phyloP scores from a whole-genome alignment of 805 yeast genomes.

The Candida boleticola region DNA sequence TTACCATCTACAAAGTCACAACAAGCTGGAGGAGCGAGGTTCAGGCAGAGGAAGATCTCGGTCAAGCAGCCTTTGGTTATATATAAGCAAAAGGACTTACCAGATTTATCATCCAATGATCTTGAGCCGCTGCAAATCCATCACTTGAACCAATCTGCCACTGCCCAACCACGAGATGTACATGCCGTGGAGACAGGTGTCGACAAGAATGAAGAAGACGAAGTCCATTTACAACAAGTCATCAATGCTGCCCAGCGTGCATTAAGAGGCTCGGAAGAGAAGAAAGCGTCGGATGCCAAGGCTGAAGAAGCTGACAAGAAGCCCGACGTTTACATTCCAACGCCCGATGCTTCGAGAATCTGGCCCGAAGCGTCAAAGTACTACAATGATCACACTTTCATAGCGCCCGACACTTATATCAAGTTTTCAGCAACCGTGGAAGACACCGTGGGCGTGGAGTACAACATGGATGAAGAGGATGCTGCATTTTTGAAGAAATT shows the following conservation, averaged over 20 bases:
- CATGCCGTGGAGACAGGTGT: conserved; percentile 96
- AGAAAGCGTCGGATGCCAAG: not conserved
- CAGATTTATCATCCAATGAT: conserved; percentile 49
- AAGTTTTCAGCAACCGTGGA: conserved; percentile 95
- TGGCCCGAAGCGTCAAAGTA: conserved; percentile 78
- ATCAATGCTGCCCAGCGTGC: conserved; percentile 76
- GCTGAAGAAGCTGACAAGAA: conserved; percentile 11
- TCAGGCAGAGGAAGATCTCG: conserved; percentile 92
- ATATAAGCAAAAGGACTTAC: conserved; percentile 73
- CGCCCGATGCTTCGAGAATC: conserved; percentile 86
- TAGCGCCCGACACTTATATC: conserved; percentile 75
- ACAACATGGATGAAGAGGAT: conserved; percentile 89
- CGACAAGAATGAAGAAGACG: conserved; percentile 96
- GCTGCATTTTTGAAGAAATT: conserved; percentile 53
- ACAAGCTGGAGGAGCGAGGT: conserved; percentile 59
- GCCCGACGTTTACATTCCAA: conserved; percentile 73
- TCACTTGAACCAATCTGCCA: conserved; percentile 34
- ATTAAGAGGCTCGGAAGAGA: conserved; percentile 34
- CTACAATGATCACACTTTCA: conserved; percentile 60
- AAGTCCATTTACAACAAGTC: conserved; percentile 90
- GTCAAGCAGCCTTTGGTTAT: conserved; percentile 85
- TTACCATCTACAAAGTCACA: conserved; percentile 35
- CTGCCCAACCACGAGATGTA: conserved; percentile 78
- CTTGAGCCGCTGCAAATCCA: conserved; percentile 42
- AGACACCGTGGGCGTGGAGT: conserved; percentile 82